These are phyloP conservation scores for Tulasnella sp. DNA, from an alignment of 768 basidiomycete species.

Conservation along the genomic window DNA sequence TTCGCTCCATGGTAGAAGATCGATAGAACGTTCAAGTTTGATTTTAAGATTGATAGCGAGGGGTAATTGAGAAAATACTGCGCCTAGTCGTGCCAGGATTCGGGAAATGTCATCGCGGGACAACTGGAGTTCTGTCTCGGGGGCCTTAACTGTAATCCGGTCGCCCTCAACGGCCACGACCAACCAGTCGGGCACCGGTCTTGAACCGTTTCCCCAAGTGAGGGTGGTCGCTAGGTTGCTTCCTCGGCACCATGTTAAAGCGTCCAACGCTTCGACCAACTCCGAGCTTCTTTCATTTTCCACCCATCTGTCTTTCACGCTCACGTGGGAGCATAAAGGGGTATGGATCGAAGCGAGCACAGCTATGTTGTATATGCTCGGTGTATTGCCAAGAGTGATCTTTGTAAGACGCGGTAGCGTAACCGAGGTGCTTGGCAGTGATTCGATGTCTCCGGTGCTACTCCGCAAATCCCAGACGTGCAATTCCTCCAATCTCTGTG, in stretches of 20 bases:
- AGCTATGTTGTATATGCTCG: neutral
- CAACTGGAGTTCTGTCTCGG: neutral
- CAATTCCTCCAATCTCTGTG: neutral
- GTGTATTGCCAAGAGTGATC: neutral
- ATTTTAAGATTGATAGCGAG: neutral
- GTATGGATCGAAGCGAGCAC: neutral
- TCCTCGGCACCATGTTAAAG: neutral
- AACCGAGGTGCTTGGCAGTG: neutral
- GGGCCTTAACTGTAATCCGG: neutral
- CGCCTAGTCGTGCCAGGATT: neutral
- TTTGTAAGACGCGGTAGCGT: neutral
- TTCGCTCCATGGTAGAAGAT: neutral
- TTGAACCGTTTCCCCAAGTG: neutral
- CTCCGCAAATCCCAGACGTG: neutral
- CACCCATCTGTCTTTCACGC: neutral
- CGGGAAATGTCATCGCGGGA: neutral
- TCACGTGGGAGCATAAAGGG: neutral
- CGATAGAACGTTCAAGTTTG: neutral
- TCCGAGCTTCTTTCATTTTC: neutral
- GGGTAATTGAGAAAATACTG: neutral
- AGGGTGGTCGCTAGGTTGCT: neutral
- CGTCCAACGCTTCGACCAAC: neutral
- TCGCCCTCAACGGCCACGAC: fast-evolving
- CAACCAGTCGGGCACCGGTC: neutral
- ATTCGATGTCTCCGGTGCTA: neutral